A percentile compares a stretch with the other conserved stretches of the same genome.
phyloP scores from a whole-genome alignment of 306 rosid species.

The Cyclanthera cordifolia region DNA sequence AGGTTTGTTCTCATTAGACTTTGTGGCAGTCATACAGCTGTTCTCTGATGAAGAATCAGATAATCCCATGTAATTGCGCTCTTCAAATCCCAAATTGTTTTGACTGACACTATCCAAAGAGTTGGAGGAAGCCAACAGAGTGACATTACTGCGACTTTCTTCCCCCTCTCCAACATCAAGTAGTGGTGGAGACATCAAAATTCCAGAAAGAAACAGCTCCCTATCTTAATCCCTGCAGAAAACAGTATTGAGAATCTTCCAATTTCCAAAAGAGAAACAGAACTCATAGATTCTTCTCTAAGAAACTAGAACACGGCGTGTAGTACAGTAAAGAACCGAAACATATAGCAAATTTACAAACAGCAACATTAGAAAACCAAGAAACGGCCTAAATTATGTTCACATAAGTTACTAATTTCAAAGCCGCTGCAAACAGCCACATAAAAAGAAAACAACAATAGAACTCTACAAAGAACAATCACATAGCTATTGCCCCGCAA shows the following conservation, averaged over 20 bases:
- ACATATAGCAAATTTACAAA: background rate
- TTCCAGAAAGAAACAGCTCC: slow-evolving; percentile 6
- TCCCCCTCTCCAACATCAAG: slow-evolving; percentile 52
- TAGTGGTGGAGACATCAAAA: slow-evolving; percentile 50
- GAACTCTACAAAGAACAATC: background rate
- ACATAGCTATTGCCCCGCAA: background rate
- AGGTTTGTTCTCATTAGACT: slow-evolving; percentile 33
- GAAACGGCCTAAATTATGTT: background rate
- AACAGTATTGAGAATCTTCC: background rate
- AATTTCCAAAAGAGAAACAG: background rate
- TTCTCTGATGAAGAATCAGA: slow-evolving; percentile 64
- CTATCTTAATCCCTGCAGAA: background rate
- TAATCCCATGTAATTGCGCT: slow-evolving; percentile 67
- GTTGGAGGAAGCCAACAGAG: slow-evolving; percentile 45
- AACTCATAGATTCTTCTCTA: background rate
- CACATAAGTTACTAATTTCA: background rate
- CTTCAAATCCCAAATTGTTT: slow-evolving; percentile 39
- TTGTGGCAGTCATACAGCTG: slow-evolving; percentile 40
- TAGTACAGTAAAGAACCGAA: no score
- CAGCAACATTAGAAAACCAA: background rate
- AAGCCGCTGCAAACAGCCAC: background rate
- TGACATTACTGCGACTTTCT: slow-evolving; percentile 53
- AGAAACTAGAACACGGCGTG: no score
- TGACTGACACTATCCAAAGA: slow-evolving; percentile 34
- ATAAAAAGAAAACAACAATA: background rate